These are phyloP conservation scores for Tetrapyrgos nigripes DNA, from an alignment of 1,284 basidiomycete genomes.

Conservation along the genomic window DNA sequence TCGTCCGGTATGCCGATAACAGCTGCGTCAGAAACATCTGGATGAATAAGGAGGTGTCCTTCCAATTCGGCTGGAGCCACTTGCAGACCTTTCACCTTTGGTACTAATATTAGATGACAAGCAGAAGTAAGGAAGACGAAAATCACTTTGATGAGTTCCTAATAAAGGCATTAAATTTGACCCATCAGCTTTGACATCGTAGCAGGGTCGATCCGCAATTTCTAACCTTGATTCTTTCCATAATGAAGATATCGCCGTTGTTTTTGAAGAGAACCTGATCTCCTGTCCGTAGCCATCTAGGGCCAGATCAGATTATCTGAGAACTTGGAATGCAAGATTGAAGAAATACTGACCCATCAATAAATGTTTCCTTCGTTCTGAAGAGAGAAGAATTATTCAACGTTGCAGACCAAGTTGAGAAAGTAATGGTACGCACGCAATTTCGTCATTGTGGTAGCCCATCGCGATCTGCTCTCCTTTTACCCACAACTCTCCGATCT, in stretches of 20 bases:
- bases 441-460: conserved; percentile 19
- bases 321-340: background rate
- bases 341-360: conserved; percentile 12
- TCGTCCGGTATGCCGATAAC: conserved; percentile 26
- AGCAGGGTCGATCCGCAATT: background rate
- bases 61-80: conserved; percentile 21
- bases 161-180: background rate
- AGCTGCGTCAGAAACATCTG: conserved; percentile 26
- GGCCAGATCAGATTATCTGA: background rate
- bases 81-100: conserved; percentile 19
- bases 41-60: conserved; percentile 29
- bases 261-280: conserved; percentile 16
- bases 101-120: background rate
- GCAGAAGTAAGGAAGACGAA: background rate
- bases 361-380: conserved; percentile 14
- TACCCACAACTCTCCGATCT: conserved; percentile 21
- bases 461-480: conserved; percentile 21
- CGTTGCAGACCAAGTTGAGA: background rate
- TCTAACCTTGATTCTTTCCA: conserved; percentile 18
- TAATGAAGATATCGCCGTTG: conserved; percentile 18
- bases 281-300: conserved; percentile 16
- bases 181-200: background rate
- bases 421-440: conserved; percentile 9
- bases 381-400: background rate
- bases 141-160: conserved; percentile 19